Percentiles rank a stretch among this genome's conserved stretches.
These are phyloP conservation scores for Fusarium citri DNA, from an alignment of 2,329 filamentous ascomycete genomes.

Conservation along the genomic window DNA sequence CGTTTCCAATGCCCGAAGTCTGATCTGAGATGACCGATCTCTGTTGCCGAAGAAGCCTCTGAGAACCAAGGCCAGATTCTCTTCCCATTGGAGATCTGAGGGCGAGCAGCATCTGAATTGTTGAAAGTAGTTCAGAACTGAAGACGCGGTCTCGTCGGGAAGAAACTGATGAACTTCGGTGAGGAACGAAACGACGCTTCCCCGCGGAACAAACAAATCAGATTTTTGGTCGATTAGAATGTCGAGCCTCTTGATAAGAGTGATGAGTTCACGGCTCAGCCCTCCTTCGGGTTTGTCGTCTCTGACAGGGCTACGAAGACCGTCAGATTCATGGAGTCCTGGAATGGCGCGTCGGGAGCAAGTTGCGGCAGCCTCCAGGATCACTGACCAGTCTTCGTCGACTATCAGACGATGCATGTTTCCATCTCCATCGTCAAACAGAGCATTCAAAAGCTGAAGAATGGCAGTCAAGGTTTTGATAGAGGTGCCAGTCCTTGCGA, in stretches of 20 bases:
- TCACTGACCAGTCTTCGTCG: constrained; percentile 73
- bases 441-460: constrained; percentile 65
- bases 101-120: constrained; percentile 78
- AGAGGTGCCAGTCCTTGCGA: constrained; percentile 59
- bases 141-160: constrained; percentile 71
- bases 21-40: constrained; percentile 69
- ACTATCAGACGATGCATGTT: constrained; percentile 67
- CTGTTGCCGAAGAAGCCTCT: constrained; percentile 73
- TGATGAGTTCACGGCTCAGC: constrained; percentile 57
- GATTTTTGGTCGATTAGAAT: constrained; percentile 57
- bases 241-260: constrained; percentile 63
- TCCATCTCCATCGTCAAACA: constrained; percentile 65
- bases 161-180: constrained; percentile 70
- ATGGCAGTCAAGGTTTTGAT: constrained; percentile 60
- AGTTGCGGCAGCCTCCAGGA: constrained; percentile 69
- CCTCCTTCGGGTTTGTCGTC: constrained; percentile 52
- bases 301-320: constrained; percentile 36
- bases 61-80: constrained; percentile 70
- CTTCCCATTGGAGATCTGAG: constrained; percentile 75
- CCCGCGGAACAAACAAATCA: constrained; percentile 70
- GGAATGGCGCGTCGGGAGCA: constrained; percentile 58
- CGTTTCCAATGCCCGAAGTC: constrained; percentile 70
- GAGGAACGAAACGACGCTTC: constrained; percentile 75
- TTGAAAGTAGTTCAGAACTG: constrained; percentile 75
- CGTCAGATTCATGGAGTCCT: constrained; percentile 45